Evolutionary conservation across 2,329 filamentous ascomycete genomes (phyloP), one percentile per base, ranked within the genome.

Genomic region (Ophiostoma tasmaniense): DNA sequence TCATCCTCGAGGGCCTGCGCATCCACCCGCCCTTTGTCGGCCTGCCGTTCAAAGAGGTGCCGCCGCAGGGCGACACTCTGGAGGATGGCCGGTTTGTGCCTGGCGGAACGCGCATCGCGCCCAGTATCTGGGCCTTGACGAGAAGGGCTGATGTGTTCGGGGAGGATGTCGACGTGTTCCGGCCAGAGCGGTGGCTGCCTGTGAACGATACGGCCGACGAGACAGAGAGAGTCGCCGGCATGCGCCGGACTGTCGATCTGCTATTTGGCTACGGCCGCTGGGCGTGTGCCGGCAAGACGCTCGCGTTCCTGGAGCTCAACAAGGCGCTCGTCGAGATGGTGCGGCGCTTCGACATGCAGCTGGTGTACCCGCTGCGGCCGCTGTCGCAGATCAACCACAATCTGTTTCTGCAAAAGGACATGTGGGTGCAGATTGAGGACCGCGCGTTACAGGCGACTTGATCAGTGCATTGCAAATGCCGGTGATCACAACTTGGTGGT

Each of bases 1-100:
- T 81, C 8, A 79, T 85, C 33, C 79, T 80, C 61, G 84, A 85
- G 72, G 80, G 79, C 0, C 75, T 85, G 28, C 78, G 84, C 0
- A 77, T 84, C 25, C 79, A 78, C 71, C 80, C 82, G 2, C 81
- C 82, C 0, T 78, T 81, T 1, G 77, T 77, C 0, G 79, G 78
- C 0, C 64, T 73, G 66, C 70, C 70, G 30, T 71, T 71, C 66
- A 71, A 71, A 45, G 74, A 73, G 66, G 77, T 76, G 1, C 77
- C 80, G 20, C 79, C 80, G 2, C 73, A 75, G 4, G 77, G 77
- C 17, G 80, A 80, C 67, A 77, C 78, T 61, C 73, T 77, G 6
- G 75, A 80, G 30, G 75, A 77, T 66, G 79, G 79, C 39, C 73
- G 78, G 42, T 80, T 76, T 72, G 77, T 84, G 30, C 82, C 83